Evolutionary conservation across 2,329 filamentous ascomycete genomes (phyloP).

Genomic region (Domatiomyces globalis): DNA sequence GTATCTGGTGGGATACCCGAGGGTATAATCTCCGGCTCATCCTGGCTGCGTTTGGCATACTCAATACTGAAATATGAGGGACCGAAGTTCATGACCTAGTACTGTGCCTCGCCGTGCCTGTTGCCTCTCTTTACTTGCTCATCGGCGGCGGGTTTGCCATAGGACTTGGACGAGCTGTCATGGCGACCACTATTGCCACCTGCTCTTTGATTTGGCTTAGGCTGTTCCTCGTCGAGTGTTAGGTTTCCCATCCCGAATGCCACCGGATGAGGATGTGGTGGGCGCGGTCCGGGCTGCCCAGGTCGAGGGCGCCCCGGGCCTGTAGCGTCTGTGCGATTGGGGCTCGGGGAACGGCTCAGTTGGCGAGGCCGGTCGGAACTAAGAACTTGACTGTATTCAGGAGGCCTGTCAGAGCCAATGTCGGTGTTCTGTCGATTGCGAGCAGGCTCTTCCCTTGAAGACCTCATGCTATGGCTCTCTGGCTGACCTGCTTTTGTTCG

Average conservation of each 20-base stretch:
- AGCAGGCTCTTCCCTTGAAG: neutral
- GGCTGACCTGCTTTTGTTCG: conserved; percentile 1
- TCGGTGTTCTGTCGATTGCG: neutral
- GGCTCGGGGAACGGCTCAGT: neutral
- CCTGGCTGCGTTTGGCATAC: neutral
- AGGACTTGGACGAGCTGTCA: neutral
- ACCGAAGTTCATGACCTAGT: neutral
- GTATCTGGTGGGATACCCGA: neutral
- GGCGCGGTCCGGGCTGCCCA: neutral
- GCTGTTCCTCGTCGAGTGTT: neutral
- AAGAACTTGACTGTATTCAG: neutral
- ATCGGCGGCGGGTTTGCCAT: neutral
- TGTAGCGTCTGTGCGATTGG: neutral
- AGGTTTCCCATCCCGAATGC: neutral
- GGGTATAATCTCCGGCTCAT: neutral
- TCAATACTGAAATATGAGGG: neutral
- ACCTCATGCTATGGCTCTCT: neutral
- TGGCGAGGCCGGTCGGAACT: neutral
- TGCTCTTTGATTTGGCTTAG: neutral
- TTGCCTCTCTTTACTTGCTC: neutral
- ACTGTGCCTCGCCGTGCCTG: neutral
- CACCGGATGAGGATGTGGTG: neutral
- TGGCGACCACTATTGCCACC: neutral
- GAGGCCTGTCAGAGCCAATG: neutral
- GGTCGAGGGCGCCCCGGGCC: neutral